Percentiles rank a stretch among this genome's conserved stretches.
Evolutionary conservation across 495 filamentous ascomycete species (phyloP).

Genomic region (Jackrogersella minutella): DNA sequence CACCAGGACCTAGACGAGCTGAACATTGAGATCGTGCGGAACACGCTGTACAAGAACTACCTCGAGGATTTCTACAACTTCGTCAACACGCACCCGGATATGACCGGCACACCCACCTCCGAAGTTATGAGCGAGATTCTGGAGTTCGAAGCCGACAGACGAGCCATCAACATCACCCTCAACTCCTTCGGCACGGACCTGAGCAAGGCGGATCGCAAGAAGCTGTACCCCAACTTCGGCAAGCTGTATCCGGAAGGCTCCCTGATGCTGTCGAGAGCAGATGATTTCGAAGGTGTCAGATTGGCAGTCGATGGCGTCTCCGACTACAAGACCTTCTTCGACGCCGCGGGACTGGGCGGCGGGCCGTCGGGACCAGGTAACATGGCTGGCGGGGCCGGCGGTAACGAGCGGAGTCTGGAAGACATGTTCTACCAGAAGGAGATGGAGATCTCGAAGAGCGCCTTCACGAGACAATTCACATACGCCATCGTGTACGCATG

Average conservation of each 20-base stretch:
- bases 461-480: slow-evolving; percentile 96
- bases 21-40: slow-evolving; percentile 99
- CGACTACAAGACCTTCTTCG: slow-evolving; percentile 95
- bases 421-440: slow-evolving; percentile 99
- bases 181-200: slow-evolving; percentile 99
- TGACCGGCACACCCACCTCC: slow-evolving; percentile 85
- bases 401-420: slow-evolving; percentile 89
- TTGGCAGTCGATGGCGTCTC: slow-evolving; percentile 89
- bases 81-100: slow-evolving; percentile 83
- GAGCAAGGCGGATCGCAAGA: slow-evolving; percentile 90
- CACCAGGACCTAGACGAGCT: slow-evolving; percentile 97
- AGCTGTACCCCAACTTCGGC: slow-evolving; percentile 94
- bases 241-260: slow-evolving; percentile 92
- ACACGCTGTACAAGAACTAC: slow-evolving; percentile 99
- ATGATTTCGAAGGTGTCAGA: slow-evolving; percentile 92
- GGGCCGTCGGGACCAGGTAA: slow-evolving; percentile 77
- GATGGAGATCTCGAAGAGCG: slow-evolving; percentile 95
- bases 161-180: slow-evolving; percentile 98
- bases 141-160: slow-evolving; percentile 94
- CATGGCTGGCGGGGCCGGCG: slow-evolving; percentile 77
- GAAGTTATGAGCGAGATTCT: slow-evolving; percentile 95
- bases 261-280: slow-evolving; percentile 91
- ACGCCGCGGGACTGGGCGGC: slow-evolving; percentile 84
- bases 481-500: slow-evolving; percentile 95
- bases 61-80: slow-evolving; percentile 96